A percentile compares a stretch with the other conserved stretches of the same genome.
phyloP scores from a whole-genome alignment of 108 stramenopile genomes.

The Conticribra guillardii region DNA sequence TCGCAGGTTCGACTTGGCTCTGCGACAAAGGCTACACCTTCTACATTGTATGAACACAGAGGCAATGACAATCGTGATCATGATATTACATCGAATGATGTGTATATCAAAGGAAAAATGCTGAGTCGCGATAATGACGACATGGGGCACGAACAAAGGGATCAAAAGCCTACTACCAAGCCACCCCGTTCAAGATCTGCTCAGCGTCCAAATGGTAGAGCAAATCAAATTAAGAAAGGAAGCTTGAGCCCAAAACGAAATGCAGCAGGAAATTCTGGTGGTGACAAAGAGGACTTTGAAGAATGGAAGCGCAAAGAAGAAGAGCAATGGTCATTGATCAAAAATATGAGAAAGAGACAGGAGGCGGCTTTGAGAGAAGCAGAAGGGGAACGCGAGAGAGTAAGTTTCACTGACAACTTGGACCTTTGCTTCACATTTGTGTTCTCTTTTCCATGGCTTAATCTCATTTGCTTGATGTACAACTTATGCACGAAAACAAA shows the following conservation, averaged over 20 bases:
- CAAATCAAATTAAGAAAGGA: conserved; percentile 3
- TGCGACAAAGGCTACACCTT: too few relatives aligned
- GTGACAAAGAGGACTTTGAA: conserved; percentile 31
- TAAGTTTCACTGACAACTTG: conserved; percentile 11
- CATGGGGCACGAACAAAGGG: too few relatives aligned
- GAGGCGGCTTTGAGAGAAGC: conserved; percentile 53
- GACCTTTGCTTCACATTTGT: background rate
- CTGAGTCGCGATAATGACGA: too few relatives aligned
- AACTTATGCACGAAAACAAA: too few relatives aligned
- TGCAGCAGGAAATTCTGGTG: background rate
- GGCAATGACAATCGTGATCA: background rate
- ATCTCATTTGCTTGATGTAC: background rate
- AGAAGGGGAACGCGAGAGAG: conserved; percentile 50
- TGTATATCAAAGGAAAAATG: too few relatives aligned
- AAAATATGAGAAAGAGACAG: conserved; percentile 52
- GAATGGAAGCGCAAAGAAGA: conserved; percentile 50
- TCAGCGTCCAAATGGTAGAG: conserved; percentile 4
- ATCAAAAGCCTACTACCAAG: too few relatives aligned
- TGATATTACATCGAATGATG: too few relatives aligned
- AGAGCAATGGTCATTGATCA: conserved; percentile 51
- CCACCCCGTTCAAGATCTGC: conserved; percentile 6
- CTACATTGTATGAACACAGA: background rate
- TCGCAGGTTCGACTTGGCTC: background rate
- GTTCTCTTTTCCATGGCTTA: too few relatives aligned
- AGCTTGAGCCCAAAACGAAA: conserved; percentile 12